Evolutionary conservation across 2,329 filamentous ascomycete species (phyloP), one percentile per base, ranked within the genome.

Genomic region (Claviceps fusiformis): DNA sequence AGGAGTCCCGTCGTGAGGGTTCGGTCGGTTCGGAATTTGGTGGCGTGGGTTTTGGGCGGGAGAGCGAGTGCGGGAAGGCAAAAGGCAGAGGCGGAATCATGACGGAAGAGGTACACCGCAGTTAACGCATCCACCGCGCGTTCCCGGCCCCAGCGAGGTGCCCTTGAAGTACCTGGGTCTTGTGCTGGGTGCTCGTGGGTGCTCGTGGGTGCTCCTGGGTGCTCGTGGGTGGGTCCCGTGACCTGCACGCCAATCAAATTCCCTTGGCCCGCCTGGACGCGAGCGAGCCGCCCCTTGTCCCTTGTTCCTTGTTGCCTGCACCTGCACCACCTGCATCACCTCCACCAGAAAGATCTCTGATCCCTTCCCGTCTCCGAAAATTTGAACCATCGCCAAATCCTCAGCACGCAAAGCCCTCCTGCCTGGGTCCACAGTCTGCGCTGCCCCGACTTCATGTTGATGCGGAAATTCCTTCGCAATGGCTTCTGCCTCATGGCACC

Each of bases 401-500:
- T 45, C 44, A 31, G 54, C 9, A 50, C 17, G 33, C 17, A 46
- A 19, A 48, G 17, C n/a, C 27, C 33, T 45, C n/a, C 41, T 37
- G 13, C 37, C 48, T 44, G 17, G 39, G 35, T 43, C 47, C 29
- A 24, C 31, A 15, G 64, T 65, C 13, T n/a, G n/a, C 71, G 70
- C 65, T 61, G 62, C 62, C 58, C 58, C 64, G 60, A 70, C 74
- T 73, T 73, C 72, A 81, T 80, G 77, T 75, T 70, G 67, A 71
- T 73, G 64, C 75, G 72, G 68, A 70, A 71, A 63, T 67, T 75
- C 63, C 73, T 82, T 65, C 77, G 79, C 73, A 74, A 77, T 75
- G 76, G 70, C 68, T 70, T 82, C 68, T 73, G 77, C 65, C 63
- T 81, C 52, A 56, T 72, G 63, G 64, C 68, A 60, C 83, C 88